A percentile compares a stretch with the other conserved stretches of the same genome.
Evolutionary conservation across 148 eudicot genomes (phyloP).

Genomic region (Camellia japonica): DNA sequence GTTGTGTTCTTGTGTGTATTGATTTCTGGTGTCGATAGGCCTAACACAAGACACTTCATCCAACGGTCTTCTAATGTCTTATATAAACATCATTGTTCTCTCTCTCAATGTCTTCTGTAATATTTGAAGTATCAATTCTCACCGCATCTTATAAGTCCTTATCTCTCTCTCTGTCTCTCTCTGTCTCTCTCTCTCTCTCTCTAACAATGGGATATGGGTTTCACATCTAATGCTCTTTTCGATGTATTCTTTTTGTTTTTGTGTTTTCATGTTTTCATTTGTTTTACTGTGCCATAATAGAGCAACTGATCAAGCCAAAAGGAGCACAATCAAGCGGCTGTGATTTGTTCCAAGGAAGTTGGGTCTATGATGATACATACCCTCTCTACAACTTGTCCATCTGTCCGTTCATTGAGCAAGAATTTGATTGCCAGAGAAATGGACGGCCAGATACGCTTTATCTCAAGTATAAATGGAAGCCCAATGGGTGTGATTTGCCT

Average conservation of each 20-base stretch:
- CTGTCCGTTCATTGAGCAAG: constrained; percentile 33
- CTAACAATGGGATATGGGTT: constrained; percentile 7
- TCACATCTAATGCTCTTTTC: not conserved
- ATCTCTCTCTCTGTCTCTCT: too few relatives aligned
- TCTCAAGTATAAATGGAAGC: constrained; percentile 45
- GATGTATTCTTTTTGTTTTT: not conserved
- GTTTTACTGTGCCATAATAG: not conserved
- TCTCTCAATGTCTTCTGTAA: not conserved
- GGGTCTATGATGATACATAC: constrained; percentile 36
- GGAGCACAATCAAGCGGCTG: constrained; percentile 17
- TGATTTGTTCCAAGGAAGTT: constrained; percentile 41
- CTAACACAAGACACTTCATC: too few relatives aligned
- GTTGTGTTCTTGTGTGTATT: too few relatives aligned
- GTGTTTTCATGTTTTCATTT: not conserved
- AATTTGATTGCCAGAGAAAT: constrained; percentile 37
- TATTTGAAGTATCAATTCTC: not conserved
- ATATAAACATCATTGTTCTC: not conserved
- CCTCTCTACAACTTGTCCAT: constrained; percentile 23
- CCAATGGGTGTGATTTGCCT: constrained; percentile 29
- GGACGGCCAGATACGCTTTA: constrained; percentile 38
- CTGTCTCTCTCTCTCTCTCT: not conserved
- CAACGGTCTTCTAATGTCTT: too few relatives aligned
- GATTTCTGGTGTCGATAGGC: too few relatives aligned
- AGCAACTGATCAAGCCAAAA: not conserved
- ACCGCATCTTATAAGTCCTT: not conserved